Evolutionary conservation across 2,329 filamentous ascomycete species (phyloP), one percentile per base, ranked within the genome.

Genomic region (Phaeosphaeriaceae sp.): DNA sequence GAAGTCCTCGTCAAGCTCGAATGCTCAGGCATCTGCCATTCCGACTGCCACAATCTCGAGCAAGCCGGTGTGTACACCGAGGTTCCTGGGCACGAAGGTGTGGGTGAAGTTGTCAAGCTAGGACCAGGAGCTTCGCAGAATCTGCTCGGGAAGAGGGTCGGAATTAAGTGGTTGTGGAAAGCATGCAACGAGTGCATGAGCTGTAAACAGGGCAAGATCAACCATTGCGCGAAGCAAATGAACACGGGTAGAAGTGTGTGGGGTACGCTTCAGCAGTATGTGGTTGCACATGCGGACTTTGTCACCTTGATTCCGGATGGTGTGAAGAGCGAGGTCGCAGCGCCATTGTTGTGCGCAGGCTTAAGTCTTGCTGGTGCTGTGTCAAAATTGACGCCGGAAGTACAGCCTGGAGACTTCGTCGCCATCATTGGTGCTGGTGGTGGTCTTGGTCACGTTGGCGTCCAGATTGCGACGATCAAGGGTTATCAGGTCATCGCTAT

Each of bases 351-450:
- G 1, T 77, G 75, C 45, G 75, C 75, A 20, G 74, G 75, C 15
- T 47, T 77, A 21, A 76, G 92, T 24, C 81, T 96, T 42, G 96
- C 92, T 1, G 92, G 92, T 0, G 84, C 91, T 1, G 91, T 94
- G 56, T 95, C 94, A 82, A 94, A 93, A 81, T 90, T 90, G 15
- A 90, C 92, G 76, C 92, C 91, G 0, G 88, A 87, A 48, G 88
- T 86, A 25, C 81, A 85, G 48, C 86, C 91, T 1, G 92, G 92
- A 20, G 87, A 95, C 75, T 89, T 83, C 21, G 87, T 96, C 15
- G 92, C 91, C 62, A 89, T 96, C 65, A 90, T 95, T 54, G 93
- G 93, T 69, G 92, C 92, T 22, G 92, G 91, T 58, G 92, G 92
- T 73, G 91, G 91, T 62, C 84, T 96, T 53, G 92, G 92, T 25